Conservation (phyloP, 805 yeast genomes). For the Grigorovia jiainica region DNA sequence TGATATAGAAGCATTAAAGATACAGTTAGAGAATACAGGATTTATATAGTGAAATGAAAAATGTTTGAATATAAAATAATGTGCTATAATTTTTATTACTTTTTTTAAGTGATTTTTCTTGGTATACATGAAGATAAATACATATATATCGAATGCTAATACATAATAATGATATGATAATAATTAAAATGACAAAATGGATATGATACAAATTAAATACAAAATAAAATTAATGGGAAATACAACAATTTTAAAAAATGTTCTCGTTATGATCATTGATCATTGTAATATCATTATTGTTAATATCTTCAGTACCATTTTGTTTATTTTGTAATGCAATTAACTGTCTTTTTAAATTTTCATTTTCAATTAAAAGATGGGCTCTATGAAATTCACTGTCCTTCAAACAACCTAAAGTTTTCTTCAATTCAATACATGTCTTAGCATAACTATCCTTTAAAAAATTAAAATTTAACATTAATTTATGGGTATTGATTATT, state of each 20-base stretch:
- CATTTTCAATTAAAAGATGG: conserved; percentile 29
- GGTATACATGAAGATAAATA: too few relatives aligned
- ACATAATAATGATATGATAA: too few relatives aligned
- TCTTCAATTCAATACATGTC: conserved; percentile 27
- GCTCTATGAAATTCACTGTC: conserved; percentile 32
- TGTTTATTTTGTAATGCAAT: too few relatives aligned
- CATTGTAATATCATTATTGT: not conserved
- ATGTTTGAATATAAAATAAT: not conserved
- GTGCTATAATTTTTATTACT: too few relatives aligned
- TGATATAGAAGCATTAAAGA: conserved; percentile 40
- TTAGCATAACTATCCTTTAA: conserved; percentile 27
- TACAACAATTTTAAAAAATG: too few relatives aligned
- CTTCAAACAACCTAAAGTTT: conserved; percentile 25
- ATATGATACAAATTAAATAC: too few relatives aligned
- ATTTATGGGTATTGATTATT: conserved; percentile 26
- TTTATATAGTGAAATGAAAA: conserved; percentile 8
- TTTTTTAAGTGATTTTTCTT: too few relatives aligned
- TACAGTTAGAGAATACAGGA: conserved; percentile 14
- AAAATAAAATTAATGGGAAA: too few relatives aligned
- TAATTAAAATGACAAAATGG: too few relatives aligned
- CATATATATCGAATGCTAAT: too few relatives aligned
- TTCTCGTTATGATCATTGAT: not conserved
- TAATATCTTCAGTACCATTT: not conserved
- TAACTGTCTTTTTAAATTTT: conserved; percentile 18
- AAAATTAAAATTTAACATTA: conserved; percentile 24